These are phyloP conservation scores for Phytophthora crassamura DNA, from an alignment of 352 stramenopile species.

Conservation along the genomic window DNA sequence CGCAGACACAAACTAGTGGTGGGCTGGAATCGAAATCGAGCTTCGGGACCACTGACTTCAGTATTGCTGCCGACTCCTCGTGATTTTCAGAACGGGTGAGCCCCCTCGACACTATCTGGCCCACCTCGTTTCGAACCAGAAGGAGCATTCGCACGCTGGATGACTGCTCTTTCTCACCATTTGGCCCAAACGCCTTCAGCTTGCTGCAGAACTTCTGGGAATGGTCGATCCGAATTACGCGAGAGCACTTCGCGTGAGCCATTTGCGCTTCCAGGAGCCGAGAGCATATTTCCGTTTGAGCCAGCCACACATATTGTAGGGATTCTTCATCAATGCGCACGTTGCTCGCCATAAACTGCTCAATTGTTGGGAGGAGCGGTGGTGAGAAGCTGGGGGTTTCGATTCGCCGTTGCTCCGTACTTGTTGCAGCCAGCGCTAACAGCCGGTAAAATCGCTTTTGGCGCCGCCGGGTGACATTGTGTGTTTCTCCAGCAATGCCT, in stretches of 20 bases:
- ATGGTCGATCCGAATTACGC: too few species aligned
- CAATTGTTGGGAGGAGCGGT: background rate
- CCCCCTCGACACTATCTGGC: background rate
- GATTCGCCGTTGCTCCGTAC: background rate
- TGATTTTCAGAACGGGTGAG: constrained; percentile 1
- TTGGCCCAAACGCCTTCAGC: too few species aligned
- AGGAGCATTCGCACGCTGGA: too few species aligned
- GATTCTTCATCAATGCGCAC: constrained; percentile 2
- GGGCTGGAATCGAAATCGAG: background rate
- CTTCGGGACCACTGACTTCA: background rate
- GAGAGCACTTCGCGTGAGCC: background rate
- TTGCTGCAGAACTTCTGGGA: too few species aligned
- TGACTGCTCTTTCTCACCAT: too few species aligned
- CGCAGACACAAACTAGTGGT: constrained; percentile 1
- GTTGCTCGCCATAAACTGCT: constrained; percentile 4
- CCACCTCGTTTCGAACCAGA: constrained; percentile 2
- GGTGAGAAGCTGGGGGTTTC: background rate
- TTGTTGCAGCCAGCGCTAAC: background rate
- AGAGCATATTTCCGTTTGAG: constrained; percentile 4
- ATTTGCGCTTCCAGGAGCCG: constrained; percentile 4
- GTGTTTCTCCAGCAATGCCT: constrained; percentile 1
- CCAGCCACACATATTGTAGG: constrained; percentile 1
- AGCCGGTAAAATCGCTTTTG: background rate
- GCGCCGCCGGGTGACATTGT: constrained; percentile 1
- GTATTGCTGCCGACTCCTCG: background rate